phyloP scores from a whole-genome alignment of 1,139 yeast species.

The Geotrichum restrictum region DNA sequence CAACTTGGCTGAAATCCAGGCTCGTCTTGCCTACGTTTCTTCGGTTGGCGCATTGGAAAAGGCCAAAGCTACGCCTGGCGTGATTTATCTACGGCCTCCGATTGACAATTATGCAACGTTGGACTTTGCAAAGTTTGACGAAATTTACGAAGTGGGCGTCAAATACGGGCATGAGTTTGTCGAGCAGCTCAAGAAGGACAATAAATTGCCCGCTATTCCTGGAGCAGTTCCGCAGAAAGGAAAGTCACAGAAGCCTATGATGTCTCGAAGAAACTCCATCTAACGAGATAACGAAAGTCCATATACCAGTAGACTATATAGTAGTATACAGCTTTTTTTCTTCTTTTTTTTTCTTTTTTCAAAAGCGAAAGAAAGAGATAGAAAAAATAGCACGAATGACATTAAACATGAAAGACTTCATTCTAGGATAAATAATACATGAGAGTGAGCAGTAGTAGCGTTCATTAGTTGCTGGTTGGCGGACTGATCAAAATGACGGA shows the following conservation, averaged over 20 bases:
- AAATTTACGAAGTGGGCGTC: constrained; percentile 76
- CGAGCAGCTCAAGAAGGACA: constrained; percentile 50
- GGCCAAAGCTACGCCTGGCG: constrained; percentile 82
- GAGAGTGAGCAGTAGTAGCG: neutral
- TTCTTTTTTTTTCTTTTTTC: too few relatives aligned
- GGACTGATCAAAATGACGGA: constrained; percentile 76
- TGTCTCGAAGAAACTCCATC: constrained; percentile 36
- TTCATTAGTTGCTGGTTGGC: constrained; percentile 23
- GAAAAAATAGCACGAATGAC: constrained; percentile 5
- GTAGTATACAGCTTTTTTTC: too few relatives aligned
- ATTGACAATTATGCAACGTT: constrained; percentile 86
- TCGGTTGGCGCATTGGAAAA: constrained; percentile 88
- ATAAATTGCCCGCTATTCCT: constrained; percentile 60
- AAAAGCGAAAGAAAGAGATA: neutral
- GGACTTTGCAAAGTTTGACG: constrained; percentile 89
- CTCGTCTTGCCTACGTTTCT: constrained; percentile 89
- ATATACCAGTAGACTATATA: too few relatives aligned
- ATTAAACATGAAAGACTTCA: constrained; percentile 1
- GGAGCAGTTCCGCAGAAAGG: constrained; percentile 42
- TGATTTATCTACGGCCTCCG: constrained; percentile 89
- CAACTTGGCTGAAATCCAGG: constrained; percentile 90
- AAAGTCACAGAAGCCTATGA: constrained; percentile 31
- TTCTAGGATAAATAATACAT: constrained; percentile 12
- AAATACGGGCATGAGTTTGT: constrained; percentile 64
- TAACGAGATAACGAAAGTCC: constrained; percentile 3